phyloP scores from a whole-genome alignment of 2,329 filamentous ascomycete species.

The Fusarium anthophilum region DNA sequence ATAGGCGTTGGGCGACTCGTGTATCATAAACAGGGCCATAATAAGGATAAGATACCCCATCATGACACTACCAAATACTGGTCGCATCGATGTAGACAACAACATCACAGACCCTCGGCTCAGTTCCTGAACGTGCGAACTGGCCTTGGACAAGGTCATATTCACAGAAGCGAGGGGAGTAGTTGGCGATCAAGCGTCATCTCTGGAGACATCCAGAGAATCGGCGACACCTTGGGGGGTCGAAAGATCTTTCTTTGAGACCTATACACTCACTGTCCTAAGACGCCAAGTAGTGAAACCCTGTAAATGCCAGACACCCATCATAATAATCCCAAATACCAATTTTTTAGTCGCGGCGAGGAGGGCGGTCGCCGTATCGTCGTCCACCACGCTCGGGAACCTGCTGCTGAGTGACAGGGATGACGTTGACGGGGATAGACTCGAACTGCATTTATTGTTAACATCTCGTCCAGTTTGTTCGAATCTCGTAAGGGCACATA shows the following conservation, averaged over 20 bases:
- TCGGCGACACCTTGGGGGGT: slow-evolving; percentile 89
- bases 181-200: slow-evolving; percentile 94
- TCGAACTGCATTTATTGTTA: slow-evolving; percentile 77
- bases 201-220: slow-evolving; percentile 67
- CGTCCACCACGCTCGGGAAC: slow-evolving; percentile 79
- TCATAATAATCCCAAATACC: slow-evolving; percentile 46
- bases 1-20: slow-evolving; percentile 28
- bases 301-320: slow-evolving; percentile 57
- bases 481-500: slow-evolving; percentile 64
- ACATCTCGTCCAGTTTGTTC: slow-evolving; percentile 6
- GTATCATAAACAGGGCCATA: slow-evolving; percentile 14
- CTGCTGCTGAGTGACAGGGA: slow-evolving; percentile 90
- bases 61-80: background rate
- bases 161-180: slow-evolving; percentile 40
- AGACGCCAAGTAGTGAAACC: slow-evolving; percentile 63
- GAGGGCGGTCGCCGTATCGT: slow-evolving; percentile 75
- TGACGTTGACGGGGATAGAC: slow-evolving; percentile 95
- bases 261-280: slow-evolving; percentile 67
- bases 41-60: slow-evolving; percentile 29
- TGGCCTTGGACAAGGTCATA: slow-evolving; percentile 41
- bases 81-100: background rate
- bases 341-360: slow-evolving; percentile 51
- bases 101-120: slow-evolving; percentile 1
- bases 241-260: slow-evolving; percentile 68
- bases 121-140: slow-evolving; percentile 25